Percentiles rank a stretch among this genome's conserved stretches.
These are phyloP conservation scores for Colletotrichum coccodes DNA, from an alignment of 2,329 filamentous ascomycete species.

Conservation along the genomic window DNA sequence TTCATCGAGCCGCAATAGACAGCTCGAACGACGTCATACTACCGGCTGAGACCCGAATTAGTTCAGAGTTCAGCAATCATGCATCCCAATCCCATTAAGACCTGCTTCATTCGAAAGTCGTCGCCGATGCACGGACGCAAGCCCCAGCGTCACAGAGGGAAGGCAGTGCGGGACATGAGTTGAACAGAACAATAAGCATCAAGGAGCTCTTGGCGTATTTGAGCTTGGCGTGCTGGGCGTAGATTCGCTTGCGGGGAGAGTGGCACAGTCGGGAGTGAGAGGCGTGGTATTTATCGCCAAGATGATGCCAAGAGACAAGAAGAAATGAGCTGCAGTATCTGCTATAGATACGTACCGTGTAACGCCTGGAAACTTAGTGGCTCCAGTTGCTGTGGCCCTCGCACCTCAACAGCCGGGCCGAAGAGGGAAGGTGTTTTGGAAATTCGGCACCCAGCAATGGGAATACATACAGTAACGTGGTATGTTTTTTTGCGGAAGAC, in stretches of 20 bases:
- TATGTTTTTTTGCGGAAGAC: neutral
- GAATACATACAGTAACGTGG: neutral
- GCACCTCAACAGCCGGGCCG: constrained; percentile 7
- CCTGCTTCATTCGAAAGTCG: constrained; percentile 7
- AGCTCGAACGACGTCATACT: neutral
- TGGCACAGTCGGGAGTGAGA: neutral
- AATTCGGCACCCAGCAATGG: neutral
- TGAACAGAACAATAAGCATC: neutral
- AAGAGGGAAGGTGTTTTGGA: constrained; percentile 12
- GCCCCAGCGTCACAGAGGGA: neutral
- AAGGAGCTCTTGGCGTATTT: neutral
- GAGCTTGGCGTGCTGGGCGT: constrained; percentile 9
- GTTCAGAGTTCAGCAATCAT: neutral
- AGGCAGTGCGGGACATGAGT: neutral
- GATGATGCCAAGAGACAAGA: constrained; percentile 9
- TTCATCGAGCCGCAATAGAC: neutral
- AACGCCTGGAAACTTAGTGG: neutral
- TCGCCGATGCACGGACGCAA: constrained; percentile 1
- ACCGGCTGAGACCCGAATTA: too few species aligned
- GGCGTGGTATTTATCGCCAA: constrained; percentile 23
- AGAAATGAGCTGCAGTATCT: constrained; percentile 3
- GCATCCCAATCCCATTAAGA: neutral
- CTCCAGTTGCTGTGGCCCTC: neutral
- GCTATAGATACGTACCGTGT: neutral
- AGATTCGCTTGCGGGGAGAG: neutral